Percentiles rank a stretch among this genome's conserved stretches.
Conservation (phyloP, 1,139 yeast species). For the Pichia kudriavzevii region DNA sequence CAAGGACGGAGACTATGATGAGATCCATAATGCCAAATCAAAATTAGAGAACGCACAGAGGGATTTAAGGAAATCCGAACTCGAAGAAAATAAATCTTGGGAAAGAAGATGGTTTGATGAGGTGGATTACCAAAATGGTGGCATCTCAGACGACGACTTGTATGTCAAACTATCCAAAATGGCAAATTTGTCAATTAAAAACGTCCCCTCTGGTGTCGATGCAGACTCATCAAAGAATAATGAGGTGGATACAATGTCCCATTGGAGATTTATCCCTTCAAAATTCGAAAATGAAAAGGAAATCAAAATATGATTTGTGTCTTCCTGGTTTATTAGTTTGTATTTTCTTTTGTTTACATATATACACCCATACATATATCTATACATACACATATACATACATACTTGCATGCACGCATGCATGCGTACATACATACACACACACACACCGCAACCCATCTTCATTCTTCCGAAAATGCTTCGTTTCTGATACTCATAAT, state of each 20-base stretch:
- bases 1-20: conserved; percentile 60
- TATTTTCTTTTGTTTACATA: not conserved
- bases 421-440: too few relatives aligned
- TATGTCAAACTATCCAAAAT: conserved; percentile 46
- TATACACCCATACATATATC: not conserved
- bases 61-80: conserved; percentile 66
- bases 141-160: conserved; percentile 10
- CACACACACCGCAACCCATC: not conserved
- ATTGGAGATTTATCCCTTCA: conserved; percentile 59
- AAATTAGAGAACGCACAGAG: conserved; percentile 78
- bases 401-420: not conserved
- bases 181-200: conserved; percentile 51
- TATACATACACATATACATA: not conserved
- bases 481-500: conserved; percentile 62
- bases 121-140: conserved; percentile 32
- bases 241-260: conserved; percentile 33
- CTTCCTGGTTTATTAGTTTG: not conserved
- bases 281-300: conserved; percentile 57
- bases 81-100: conserved; percentile 58
- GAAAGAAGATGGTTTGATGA: conserved; percentile 69
- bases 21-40: conserved; percentile 67
- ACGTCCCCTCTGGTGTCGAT: conserved; percentile 60
- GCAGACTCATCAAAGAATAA: conserved; percentile 19
- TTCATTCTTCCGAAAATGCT: conserved; percentile 47
- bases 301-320: conserved; percentile 32